Conservation (phyloP, 371 early-diverging fungal genomes). For the Rhizomucor miehei region DNA sequence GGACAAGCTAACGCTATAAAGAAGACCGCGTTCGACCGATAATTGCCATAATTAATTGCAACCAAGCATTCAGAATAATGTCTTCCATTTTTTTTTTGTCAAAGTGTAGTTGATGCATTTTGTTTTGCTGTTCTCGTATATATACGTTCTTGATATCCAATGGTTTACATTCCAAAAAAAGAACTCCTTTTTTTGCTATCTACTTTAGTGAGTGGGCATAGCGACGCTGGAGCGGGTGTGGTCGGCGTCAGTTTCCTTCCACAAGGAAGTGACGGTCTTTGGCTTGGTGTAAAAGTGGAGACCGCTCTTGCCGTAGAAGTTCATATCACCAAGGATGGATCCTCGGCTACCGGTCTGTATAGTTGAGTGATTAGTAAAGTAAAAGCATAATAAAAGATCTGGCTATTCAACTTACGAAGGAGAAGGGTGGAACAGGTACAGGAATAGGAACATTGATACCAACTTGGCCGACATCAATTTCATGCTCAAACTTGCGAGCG, state of each 20-base stretch:
- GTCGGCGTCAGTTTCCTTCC: slow-evolving; percentile 79
- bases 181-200: neutral
- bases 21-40: too few relatives aligned
- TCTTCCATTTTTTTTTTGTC: too few relatives aligned
- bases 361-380: neutral
- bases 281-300: slow-evolving; percentile 88
- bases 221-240: slow-evolving; percentile 24
- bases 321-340: slow-evolving; percentile 92
- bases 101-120: too few relatives aligned
- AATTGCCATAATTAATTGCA: too few relatives aligned
- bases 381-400: slow-evolving; percentile 1
- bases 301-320: slow-evolving; percentile 89
- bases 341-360: slow-evolving; percentile 85
- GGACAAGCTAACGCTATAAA: too few relatives aligned
- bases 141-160: too few relatives aligned
- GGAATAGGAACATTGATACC: slow-evolving; percentile 95
- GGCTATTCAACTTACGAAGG: slow-evolving; percentile 50
- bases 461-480: slow-evolving; percentile 93
- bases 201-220: slow-evolving; percentile 20
- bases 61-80: too few relatives aligned
- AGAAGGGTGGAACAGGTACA: slow-evolving; percentile 97
- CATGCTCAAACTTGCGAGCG: slow-evolving; percentile 87
- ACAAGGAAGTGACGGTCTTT: slow-evolving; percentile 93
- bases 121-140: too few relatives aligned
- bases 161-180: too few relatives aligned